Conservation (phyloP, 768 basidiomycete species). For the Neoboletus magnificus region DNA sequence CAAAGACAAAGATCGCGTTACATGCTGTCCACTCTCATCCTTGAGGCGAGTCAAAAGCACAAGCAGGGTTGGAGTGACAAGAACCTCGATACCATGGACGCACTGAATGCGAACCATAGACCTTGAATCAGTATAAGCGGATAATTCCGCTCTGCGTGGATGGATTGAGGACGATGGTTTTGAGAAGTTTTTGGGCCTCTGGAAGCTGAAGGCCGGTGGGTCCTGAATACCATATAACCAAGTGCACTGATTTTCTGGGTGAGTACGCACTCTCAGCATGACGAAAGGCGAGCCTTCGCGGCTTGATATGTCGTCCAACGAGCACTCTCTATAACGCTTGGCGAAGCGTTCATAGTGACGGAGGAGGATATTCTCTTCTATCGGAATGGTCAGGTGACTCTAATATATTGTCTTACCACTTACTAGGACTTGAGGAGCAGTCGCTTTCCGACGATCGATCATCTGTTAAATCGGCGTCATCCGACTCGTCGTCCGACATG, state of each 20-base stretch:
- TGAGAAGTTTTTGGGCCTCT: background rate
- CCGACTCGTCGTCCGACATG: slow-evolving; percentile 76
- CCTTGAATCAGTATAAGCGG: background rate
- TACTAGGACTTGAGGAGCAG: slow-evolving; percentile 39
- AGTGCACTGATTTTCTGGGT: background rate
- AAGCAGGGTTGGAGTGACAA: slow-evolving; percentile 56
- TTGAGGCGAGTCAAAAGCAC: slow-evolving; percentile 43
- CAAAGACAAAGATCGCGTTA: slow-evolving; percentile 28
- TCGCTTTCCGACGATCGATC: slow-evolving; percentile 36
- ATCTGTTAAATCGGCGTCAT: slow-evolving; percentile 67
- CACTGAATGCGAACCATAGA: slow-evolving; percentile 38
- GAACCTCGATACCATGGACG: slow-evolving; percentile 37
- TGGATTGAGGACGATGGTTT: slow-evolving; percentile 1
- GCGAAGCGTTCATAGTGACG: slow-evolving; percentile 48
- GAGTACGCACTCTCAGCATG: slow-evolving; percentile 39
- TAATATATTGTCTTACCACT: background rate
- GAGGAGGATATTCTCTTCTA: slow-evolving; percentile 35
- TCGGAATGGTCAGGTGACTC: slow-evolving; percentile 9
- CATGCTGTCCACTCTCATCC: slow-evolving; percentile 45
- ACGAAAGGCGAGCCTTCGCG: slow-evolving; percentile 51
- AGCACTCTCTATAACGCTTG: slow-evolving; percentile 43
- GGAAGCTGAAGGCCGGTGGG: slow-evolving; percentile 9
- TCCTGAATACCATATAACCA: slow-evolving; percentile 8
- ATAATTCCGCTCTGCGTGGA: slow-evolving; percentile 3
- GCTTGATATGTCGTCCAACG: slow-evolving; percentile 33